Evolutionary conservation across 2,329 filamentous ascomycete genomes (phyloP).

Genomic region (Cladophialophora immunda): DNA sequence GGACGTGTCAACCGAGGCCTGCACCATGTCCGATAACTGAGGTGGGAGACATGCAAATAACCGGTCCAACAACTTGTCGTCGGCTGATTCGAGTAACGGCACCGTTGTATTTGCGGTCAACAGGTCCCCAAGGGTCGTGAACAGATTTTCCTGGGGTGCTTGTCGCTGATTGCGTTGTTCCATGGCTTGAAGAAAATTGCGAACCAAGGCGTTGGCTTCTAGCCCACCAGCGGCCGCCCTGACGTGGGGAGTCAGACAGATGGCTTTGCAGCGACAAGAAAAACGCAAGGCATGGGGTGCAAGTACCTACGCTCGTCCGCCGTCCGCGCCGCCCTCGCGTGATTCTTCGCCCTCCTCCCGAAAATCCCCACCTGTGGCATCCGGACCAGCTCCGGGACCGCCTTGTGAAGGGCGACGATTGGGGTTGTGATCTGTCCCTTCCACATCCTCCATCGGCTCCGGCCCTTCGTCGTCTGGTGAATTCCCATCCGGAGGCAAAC

Average conservation of each 20-base stretch:
- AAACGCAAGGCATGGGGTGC: slow-evolving; percentile 40
- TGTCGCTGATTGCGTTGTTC: slow-evolving; percentile 59
- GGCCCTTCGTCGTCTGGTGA: slow-evolving; percentile 69
- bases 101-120: slow-evolving; percentile 80
- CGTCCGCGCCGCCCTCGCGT: slow-evolving; percentile 92
- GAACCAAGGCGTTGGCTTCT: slow-evolving; percentile 81
- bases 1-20: slow-evolving; percentile 69
- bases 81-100: slow-evolving; percentile 75
- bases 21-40: slow-evolving; percentile 77
- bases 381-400: slow-evolving; percentile 83
- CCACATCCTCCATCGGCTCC: slow-evolving; percentile 81
- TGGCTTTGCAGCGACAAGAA: slow-evolving; percentile 14
- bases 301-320: slow-evolving; percentile 98
- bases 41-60: slow-evolving; percentile 82
- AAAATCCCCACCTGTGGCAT: slow-evolving; percentile 88
- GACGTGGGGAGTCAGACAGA: slow-evolving; percentile 55
- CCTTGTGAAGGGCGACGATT: slow-evolving; percentile 67
- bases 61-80: slow-evolving; percentile 71
- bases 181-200: slow-evolving; percentile 87
- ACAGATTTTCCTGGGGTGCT: slow-evolving; percentile 68
- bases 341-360: slow-evolving; percentile 88
- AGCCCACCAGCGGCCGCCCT: slow-evolving; percentile 66
- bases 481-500: slow-evolving; percentile 61
- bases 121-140: slow-evolving; percentile 86
- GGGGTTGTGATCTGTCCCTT: slow-evolving; percentile 67